These are phyloP conservation scores for Odontarrhena argentea DNA, from an alignment of 345 rosid species.

Conservation along the genomic window DNA sequence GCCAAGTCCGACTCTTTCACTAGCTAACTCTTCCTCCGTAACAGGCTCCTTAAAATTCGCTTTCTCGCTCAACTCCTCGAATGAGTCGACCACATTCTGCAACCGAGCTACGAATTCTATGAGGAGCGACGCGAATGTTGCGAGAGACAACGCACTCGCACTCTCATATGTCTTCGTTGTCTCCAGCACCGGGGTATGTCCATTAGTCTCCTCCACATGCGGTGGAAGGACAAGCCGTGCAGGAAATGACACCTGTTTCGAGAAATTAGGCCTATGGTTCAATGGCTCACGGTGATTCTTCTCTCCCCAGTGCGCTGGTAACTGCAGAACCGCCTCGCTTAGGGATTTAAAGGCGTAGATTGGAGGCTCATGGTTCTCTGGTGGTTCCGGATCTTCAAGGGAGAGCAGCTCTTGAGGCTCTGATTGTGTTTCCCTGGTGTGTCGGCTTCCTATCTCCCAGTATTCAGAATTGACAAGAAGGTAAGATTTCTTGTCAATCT, in stretches of 20 bases:
- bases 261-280: constrained; percentile 33
- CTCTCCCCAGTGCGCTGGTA: constrained; percentile 40
- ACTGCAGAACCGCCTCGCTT: constrained; percentile 72
- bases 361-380: constrained; percentile 34
- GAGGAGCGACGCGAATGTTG: constrained; percentile 82
- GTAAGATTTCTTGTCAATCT: constrained; percentile 81
- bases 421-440: constrained; percentile 35
- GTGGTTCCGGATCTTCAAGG: constrained; percentile 45
- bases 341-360: constrained; percentile 60
- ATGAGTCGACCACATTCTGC: constrained; percentile 65
- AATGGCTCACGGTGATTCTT: constrained; percentile 37
- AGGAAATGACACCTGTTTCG: constrained; percentile 69
- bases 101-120: constrained; percentile 91
- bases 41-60: constrained; percentile 74
- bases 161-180: constrained; percentile 75
- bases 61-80: constrained; percentile 64
- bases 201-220: constrained; percentile 33
- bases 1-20: constrained; percentile 46
- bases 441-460: constrained; percentile 84
- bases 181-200: constrained; percentile 43
- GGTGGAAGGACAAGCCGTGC: constrained; percentile 44
- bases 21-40: constrained; percentile 32
- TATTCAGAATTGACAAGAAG: constrained; percentile 77
- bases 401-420: constrained; percentile 58
- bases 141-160: constrained; percentile 84